These are phyloP conservation scores for Alloteropsis semialata DNA, from an alignment of 176 grass and related monocot species.

Conservation along the genomic window DNA sequence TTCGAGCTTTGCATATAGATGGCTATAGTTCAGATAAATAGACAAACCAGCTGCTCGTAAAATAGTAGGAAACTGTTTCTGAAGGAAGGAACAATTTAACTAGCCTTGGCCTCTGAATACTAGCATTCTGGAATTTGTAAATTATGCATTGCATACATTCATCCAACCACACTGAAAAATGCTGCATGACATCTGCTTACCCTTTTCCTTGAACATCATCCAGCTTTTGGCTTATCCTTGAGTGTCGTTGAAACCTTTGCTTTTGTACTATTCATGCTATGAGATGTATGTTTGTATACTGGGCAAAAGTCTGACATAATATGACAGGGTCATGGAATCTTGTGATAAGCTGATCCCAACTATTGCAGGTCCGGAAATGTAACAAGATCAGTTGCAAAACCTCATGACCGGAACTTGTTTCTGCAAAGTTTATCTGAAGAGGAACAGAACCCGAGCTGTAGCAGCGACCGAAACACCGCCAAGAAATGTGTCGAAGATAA, in stretches of 20 bases:
- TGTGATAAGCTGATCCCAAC: slow-evolving; percentile 7
- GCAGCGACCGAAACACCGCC: slow-evolving; percentile 10
- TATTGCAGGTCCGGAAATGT: slow-evolving; percentile 75
- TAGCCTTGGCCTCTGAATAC: not conserved
- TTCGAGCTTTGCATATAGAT: not conserved
- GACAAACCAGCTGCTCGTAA: not conserved
- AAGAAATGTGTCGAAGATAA: slow-evolving; percentile 56
- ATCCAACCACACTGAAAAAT: not conserved
- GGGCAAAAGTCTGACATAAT: not conserved
- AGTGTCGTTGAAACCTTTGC: not conserved
- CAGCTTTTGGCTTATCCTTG: not conserved
- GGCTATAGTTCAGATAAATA: not conserved
- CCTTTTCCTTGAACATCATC: not conserved
- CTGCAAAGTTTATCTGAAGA: slow-evolving; percentile 81
- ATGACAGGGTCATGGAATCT: not conserved
- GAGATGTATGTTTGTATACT: not conserved
- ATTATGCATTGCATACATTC: not conserved
- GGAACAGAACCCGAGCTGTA: slow-evolving; percentile 46
- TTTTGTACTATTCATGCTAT: not conserved
- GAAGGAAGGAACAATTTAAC: not conserved
- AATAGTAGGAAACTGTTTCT: not conserved
- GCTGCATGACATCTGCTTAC: not conserved
- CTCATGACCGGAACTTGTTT: slow-evolving; percentile 72
- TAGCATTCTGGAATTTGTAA: not conserved
- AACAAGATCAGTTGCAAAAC: slow-evolving; percentile 57